Conservation (phyloP, 2,329 filamentous ascomycete genomes). For the Paradendryphiella salina region DNA sequence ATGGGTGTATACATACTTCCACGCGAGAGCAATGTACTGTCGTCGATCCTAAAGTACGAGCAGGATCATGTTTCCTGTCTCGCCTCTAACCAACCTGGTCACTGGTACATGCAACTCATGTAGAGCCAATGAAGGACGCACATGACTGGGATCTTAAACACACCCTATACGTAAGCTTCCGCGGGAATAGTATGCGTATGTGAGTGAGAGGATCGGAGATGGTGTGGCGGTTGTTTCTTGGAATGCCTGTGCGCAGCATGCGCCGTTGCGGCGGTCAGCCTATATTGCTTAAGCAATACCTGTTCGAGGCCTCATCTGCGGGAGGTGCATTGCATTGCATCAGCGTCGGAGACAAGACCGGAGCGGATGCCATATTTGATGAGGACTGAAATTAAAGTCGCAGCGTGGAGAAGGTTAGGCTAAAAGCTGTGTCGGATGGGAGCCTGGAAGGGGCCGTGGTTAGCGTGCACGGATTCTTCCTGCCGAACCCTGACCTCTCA, state of each 20-base stretch:
- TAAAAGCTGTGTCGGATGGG: constrained; percentile 31
- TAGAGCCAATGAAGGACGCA: neutral
- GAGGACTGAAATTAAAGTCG: constrained; percentile 35
- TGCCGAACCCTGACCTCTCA: constrained; percentile 23
- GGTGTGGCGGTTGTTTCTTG: constrained; percentile 1
- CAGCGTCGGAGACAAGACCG: constrained; percentile 20
- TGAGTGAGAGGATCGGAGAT: neutral
- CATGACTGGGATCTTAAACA: neutral
- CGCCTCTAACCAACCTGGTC: constrained; percentile 12
- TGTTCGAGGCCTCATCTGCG: constrained; percentile 28
- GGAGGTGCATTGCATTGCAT: constrained; percentile 21
- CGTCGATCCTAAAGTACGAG: neutral
- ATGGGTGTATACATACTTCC: constrained; percentile 16
- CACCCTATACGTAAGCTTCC: neutral
- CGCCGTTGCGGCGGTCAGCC: constrained; percentile 18
- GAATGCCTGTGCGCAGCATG: constrained; percentile 25
- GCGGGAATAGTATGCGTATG: neutral
- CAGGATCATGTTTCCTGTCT: neutral
- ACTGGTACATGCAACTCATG: constrained; percentile 19
- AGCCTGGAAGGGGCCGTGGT: constrained; percentile 31
- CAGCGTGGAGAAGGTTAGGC: constrained; percentile 36
- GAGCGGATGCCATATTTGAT: constrained; percentile 29
- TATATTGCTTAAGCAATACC: constrained; percentile 31
- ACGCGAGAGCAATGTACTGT: constrained; percentile 30
- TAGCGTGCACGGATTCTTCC: constrained; percentile 24